Evolutionary conservation across 2,329 filamentous ascomycete species (phyloP), one percentile per base, ranked within the genome.

Genomic region (Fusarium annulatum): DNA sequence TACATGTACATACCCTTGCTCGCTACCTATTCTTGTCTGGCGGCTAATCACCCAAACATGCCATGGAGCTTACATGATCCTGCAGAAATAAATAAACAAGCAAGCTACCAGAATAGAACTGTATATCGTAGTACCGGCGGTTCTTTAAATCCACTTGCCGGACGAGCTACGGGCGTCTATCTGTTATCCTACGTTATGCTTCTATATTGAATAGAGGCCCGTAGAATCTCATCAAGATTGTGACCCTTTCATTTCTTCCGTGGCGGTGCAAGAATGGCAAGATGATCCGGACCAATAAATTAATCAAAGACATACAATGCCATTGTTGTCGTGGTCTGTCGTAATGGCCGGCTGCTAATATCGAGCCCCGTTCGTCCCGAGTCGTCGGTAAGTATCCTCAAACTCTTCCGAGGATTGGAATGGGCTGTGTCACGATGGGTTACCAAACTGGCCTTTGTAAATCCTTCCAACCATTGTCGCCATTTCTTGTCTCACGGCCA

Each of bases 211-310:
- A 55, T 63, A 71, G 28, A 71, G 61, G 57, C 66, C 53, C 23
- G 14, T 60, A 21, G 10, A 43, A 23, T 45, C 33, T 41, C 48
- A 43, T 56, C 9, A 33, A 12, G 41, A 67, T 43, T 18, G 18
- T 38, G 16, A 34, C 60, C 46, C 56, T 33, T 57, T 46, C 30
- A 34, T 67, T 21, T 48, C 28, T 8, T 36, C 19, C 34, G 56
- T 71, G 71, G 71, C 70, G 67, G 66, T 73, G 70, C 43, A 49
- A 21, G n/a, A 9, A 51, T 59, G 48, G 36, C 48, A 60, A 67
- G 57, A 39, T 42, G 55, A 34, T 19, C 8, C 23, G 52, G 46
- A 53, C 61, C 61, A 71, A 52, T 39, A 38, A 39, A 26, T 52
- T 57, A 55, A 59, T 71, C 52, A 48, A 46, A 70, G 60, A 59